Evolutionary conservation across 805 yeast species (phyloP).

Genomic region (Metschnikowia similis): DNA sequence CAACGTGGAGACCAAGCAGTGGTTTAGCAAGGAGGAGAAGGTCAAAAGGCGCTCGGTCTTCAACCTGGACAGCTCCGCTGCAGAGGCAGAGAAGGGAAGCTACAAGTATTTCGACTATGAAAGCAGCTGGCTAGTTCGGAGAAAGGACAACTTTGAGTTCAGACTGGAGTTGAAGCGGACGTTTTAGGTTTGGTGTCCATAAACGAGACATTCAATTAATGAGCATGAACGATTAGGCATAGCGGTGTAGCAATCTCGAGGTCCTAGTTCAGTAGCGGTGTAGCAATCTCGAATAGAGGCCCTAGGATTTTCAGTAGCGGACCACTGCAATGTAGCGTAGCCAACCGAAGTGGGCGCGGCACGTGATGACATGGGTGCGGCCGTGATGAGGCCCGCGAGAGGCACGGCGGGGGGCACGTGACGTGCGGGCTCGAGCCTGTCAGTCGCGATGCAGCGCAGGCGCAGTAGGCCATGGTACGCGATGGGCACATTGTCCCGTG

Average conservation of each 20-base stretch:
- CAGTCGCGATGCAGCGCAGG: neutral
- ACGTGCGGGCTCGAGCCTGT: neutral
- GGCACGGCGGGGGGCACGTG: neutral
- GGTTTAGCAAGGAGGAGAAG: constrained; percentile 73
- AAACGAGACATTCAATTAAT: neutral
- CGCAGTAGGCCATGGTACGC: neutral
- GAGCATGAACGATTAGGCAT: neutral
- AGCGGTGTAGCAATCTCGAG: too few relatives aligned
- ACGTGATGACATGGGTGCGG: neutral
- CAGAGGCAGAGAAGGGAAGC: constrained; percentile 40
- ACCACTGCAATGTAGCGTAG: too few relatives aligned
- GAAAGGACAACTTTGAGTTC: constrained; percentile 38
- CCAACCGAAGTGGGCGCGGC: too few relatives aligned
- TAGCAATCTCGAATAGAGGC: neutral
- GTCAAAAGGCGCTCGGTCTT: constrained; percentile 29
- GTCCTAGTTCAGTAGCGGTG: too few relatives aligned
- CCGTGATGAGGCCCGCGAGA: neutral
- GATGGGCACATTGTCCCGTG: neutral
- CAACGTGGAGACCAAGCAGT: constrained; percentile 67
- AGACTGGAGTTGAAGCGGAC: constrained; percentile 28
- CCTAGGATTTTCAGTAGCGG: too few relatives aligned
- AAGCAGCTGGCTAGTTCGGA: constrained; percentile 47
- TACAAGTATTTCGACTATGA: constrained; percentile 88
- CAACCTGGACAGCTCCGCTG: constrained; percentile 16
- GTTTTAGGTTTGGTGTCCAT: constrained; percentile 11